phyloP scores from a whole-genome alignment of 345 rosid genomes.

The Camelina sativa region DNA sequence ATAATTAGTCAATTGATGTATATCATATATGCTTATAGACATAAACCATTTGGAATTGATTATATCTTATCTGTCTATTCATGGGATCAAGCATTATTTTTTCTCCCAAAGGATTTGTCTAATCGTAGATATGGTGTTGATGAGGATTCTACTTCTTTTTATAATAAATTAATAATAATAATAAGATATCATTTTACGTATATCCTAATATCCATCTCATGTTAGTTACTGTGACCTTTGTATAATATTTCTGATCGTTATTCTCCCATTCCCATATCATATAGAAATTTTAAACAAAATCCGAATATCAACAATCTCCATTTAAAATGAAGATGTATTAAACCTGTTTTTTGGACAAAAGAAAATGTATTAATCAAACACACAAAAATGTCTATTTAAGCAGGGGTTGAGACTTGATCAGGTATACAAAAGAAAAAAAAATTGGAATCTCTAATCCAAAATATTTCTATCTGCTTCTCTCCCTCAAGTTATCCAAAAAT shows the following conservation, averaged over 20 bases:
- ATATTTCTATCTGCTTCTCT: background rate
- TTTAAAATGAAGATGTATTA: too few species aligned
- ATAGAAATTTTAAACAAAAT: background rate
- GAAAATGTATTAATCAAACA: background rate
- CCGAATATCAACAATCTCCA: background rate
- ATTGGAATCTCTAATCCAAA: background rate
- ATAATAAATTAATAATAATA: too few species aligned
- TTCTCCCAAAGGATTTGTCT: slow-evolving; percentile 14
- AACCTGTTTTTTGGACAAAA: too few species aligned
- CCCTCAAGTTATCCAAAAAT: background rate
- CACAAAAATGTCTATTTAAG: background rate
- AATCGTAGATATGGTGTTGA: slow-evolving; percentile 6
- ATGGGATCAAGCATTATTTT: slow-evolving; percentile 25
- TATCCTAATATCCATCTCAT: slow-evolving; percentile 15
- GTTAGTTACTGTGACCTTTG: background rate
- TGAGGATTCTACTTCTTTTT: background rate
- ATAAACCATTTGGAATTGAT: slow-evolving; percentile 30
- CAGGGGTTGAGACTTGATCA: background rate
- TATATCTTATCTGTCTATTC: slow-evolving; percentile 29
- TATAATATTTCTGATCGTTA: background rate
- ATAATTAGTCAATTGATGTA: slow-evolving; percentile 19
- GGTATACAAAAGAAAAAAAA: background rate
- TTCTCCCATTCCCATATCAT: background rate
- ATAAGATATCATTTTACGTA: slow-evolving; percentile 23
- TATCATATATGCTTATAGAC: slow-evolving; percentile 23